Conservation (phyloP, 345 rosid species). For the Eucalyptus viminalis region DNA sequence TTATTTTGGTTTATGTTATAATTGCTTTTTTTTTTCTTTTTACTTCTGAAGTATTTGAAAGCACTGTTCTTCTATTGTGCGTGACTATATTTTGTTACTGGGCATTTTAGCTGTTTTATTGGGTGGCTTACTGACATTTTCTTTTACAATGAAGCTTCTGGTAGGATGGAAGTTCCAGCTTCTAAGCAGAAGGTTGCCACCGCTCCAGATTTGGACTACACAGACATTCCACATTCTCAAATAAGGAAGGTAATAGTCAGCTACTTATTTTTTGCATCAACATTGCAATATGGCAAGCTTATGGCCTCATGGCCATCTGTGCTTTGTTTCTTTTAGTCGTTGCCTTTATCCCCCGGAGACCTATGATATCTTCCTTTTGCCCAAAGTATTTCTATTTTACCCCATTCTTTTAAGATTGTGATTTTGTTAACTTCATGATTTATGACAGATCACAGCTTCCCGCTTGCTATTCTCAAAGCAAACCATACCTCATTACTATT, state of each 20-base stretch:
- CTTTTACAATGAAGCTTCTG: constrained; percentile 34
- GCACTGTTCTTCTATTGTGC: background rate
- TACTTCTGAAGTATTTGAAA: background rate
- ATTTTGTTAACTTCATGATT: background rate
- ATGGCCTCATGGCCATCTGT: background rate
- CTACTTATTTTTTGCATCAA: background rate
- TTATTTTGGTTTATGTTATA: background rate
- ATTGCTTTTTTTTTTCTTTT: background rate
- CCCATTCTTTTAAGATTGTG: background rate
- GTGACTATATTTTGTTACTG: background rate
- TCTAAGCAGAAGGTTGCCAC: constrained; percentile 30
- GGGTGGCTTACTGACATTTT: background rate
- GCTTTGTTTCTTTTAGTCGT: background rate
- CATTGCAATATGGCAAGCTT: background rate
- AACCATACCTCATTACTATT: constrained; percentile 92
- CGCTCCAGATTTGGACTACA: constrained; percentile 59
- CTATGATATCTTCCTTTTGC: background rate
- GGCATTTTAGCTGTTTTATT: background rate
- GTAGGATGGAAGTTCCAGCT: constrained; percentile 53
- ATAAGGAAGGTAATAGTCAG: constrained; percentile 65
- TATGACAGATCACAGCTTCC: constrained; percentile 78
- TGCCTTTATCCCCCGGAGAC: background rate
- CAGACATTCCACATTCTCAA: constrained; percentile 86
- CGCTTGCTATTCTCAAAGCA: constrained; percentile 90
- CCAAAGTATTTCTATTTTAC: background rate